Evolutionary conservation across 2,329 filamentous ascomycete species (phyloP).

Genomic region (Leptosphaerulina australis): DNA sequence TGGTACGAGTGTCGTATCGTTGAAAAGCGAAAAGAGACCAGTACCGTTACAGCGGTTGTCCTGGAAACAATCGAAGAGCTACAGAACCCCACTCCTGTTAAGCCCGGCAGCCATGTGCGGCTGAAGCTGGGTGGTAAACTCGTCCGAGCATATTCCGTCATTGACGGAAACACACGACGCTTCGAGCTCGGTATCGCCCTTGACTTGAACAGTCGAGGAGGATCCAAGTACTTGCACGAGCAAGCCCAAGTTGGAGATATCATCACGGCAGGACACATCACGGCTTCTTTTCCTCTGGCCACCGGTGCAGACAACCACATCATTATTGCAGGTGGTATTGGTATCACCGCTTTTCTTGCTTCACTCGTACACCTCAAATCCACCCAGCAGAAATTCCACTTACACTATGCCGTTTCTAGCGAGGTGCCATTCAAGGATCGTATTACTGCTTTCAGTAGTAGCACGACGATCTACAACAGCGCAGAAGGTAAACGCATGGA

Average conservation of each 20-base stretch:
- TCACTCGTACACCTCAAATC: slow-evolving; percentile 50
- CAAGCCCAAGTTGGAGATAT: slow-evolving; percentile 55
- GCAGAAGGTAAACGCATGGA: slow-evolving; percentile 60
- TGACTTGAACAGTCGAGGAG: slow-evolving; percentile 63
- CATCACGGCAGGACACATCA: slow-evolving; percentile 60
- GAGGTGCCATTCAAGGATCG: slow-evolving; percentile 63
- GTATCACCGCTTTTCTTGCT: slow-evolving; percentile 68
- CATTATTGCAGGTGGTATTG: slow-evolving; percentile 69
- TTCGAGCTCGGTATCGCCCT: slow-evolving; percentile 67
- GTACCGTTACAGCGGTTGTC: slow-evolving; percentile 58
- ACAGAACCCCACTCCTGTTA: slow-evolving; percentile 39
- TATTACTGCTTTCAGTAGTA: slow-evolving; percentile 52
- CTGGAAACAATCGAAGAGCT: slow-evolving; percentile 55
- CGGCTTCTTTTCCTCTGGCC: slow-evolving; percentile 55
- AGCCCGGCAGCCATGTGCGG: slow-evolving; percentile 61
- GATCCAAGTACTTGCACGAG: slow-evolving; percentile 64
- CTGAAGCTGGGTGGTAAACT: slow-evolving; percentile 64
- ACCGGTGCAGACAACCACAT: slow-evolving; percentile 62
- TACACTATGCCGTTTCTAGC: slow-evolving; percentile 64
- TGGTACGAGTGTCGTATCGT: slow-evolving; percentile 53
- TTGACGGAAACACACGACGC: slow-evolving; percentile 56
- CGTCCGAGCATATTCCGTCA: slow-evolving; percentile 65
- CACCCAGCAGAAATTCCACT: slow-evolving; percentile 50
- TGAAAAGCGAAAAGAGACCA: slow-evolving; percentile 59
- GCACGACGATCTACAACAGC: slow-evolving; percentile 61